phyloP scores from a whole-genome alignment of 2,329 filamentous ascomycete species.

The Diplocarpon rosae region DNA sequence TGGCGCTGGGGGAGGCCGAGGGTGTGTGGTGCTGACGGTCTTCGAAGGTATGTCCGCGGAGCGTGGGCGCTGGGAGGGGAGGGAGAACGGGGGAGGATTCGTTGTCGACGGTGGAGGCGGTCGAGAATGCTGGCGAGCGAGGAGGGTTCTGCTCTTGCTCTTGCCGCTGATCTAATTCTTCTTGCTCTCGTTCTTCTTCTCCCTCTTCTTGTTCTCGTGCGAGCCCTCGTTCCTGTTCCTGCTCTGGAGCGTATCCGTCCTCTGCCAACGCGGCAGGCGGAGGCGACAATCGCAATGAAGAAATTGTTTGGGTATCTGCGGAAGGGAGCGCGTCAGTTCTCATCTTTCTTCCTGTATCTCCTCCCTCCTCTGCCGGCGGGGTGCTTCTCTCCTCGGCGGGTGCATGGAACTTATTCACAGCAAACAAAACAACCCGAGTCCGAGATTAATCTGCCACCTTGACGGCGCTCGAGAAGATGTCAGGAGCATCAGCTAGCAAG shows the following conservation, averaged over 20 bases:
- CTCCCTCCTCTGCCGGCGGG: background rate
- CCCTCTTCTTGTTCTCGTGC: too few relatives aligned
- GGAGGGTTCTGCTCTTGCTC: constrained; percentile 23
- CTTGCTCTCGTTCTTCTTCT: too few relatives aligned
- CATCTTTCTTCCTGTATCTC: background rate
- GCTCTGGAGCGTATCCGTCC: constrained; percentile 34
- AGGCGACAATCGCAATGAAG: constrained; percentile 32
- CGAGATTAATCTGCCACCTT: too few relatives aligned
- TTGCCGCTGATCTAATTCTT: background rate
- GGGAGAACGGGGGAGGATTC: constrained; percentile 48
- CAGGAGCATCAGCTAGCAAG: too few relatives aligned
- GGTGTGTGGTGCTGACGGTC: constrained; percentile 37
- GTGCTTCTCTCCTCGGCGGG: background rate
- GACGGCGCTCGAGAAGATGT: too few relatives aligned
- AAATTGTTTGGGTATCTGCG: constrained; percentile 25
- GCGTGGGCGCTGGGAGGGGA: constrained; percentile 45
- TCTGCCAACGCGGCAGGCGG: constrained; percentile 52
- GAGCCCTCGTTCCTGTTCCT: constrained; percentile 10
- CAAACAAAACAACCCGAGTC: background rate
- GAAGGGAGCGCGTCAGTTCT: constrained; percentile 12
- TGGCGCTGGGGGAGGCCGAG: constrained; percentile 24
- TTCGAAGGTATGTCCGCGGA: constrained; percentile 44
- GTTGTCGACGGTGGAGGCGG: constrained; percentile 49
- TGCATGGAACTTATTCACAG: background rate
- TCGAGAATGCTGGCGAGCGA: constrained; percentile 48